These are phyloP conservation scores for Hymenoscyphus linearis DNA, from an alignment of 2,329 filamentous ascomycete species.

Conservation along the genomic window DNA sequence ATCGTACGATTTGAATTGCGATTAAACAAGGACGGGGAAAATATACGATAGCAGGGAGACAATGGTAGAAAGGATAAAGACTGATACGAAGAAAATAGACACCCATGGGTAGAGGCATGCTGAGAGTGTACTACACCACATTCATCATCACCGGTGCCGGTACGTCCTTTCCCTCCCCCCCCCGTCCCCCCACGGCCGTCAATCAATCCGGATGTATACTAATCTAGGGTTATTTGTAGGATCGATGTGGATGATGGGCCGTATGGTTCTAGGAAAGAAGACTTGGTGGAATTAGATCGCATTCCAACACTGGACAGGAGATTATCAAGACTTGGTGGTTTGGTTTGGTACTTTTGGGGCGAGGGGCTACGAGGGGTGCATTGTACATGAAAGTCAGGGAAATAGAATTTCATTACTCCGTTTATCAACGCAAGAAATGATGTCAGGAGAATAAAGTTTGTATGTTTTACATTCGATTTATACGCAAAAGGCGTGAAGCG, in stretches of 20 bases:
- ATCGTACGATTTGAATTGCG: background rate
- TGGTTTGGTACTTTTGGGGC: background rate
- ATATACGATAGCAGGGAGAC: no score
- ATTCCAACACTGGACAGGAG: slow-evolving; percentile 34
- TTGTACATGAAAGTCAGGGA: slow-evolving; percentile 23
- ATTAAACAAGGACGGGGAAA: no score
- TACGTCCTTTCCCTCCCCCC: slow-evolving; percentile 40
- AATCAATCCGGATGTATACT: no score
- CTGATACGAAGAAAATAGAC: slow-evolving; percentile 40
- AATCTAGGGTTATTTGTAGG: slow-evolving; percentile 25
- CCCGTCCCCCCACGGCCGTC: no score
- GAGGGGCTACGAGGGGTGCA: slow-evolving; percentile 1
- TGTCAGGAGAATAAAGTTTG: background rate
- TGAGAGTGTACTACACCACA: slow-evolving; percentile 65
- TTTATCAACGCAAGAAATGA: background rate
- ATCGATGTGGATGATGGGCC: slow-evolving; percentile 65
- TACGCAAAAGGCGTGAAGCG: no score
- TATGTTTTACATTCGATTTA: no score
- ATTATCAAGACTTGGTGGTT: background rate
- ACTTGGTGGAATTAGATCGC: slow-evolving; percentile 56
- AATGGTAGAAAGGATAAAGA: background rate
- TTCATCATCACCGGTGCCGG: slow-evolving; percentile 54
- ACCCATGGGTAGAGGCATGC: slow-evolving; percentile 57
- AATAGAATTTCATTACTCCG: slow-evolving; percentile 18
- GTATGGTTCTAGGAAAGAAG: slow-evolving; percentile 73